Evolutionary conservation across 495 filamentous ascomycete genomes (phyloP).

Genomic region (Neurospora hispaniola): DNA sequence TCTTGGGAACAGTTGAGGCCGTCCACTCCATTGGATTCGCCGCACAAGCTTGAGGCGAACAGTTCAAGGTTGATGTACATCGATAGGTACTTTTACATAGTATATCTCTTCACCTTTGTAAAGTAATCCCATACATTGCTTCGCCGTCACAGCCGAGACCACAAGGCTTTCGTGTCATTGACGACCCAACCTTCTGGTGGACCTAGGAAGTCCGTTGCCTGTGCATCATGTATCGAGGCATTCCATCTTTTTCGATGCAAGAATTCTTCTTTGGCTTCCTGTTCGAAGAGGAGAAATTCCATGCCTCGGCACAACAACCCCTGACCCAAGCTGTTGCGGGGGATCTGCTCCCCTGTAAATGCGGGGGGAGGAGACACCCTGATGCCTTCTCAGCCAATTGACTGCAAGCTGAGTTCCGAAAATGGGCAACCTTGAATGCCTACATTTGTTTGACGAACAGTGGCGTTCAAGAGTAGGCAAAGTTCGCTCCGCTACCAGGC

Average conservation of each 20-base stretch:
- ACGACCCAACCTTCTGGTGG: background rate
- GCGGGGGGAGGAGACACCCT: conserved; percentile 8
- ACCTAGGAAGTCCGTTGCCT: background rate
- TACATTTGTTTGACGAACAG: background rate
- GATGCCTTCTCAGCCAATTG: conserved; percentile 4
- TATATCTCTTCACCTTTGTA: background rate
- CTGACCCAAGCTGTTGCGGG: conserved; percentile 4
- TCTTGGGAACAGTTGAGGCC: background rate
- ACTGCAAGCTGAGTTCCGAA: background rate
- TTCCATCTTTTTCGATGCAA: background rate
- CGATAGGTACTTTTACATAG: background rate
- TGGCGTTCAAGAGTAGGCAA: background rate
- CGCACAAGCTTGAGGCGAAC: background rate
- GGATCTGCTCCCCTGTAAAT: conserved; percentile 10
- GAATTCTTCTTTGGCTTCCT: background rate
- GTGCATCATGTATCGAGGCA: background rate
- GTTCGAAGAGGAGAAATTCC: background rate
- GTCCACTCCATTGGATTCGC: background rate
- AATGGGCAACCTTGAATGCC: background rate
- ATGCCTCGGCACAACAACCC: conserved; percentile 9
- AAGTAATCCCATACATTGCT: background rate
- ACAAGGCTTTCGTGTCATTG: background rate
- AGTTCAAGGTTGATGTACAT: background rate
- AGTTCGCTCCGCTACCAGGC: background rate
- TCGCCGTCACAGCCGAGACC: background rate